A percentile compares a stretch with the other conserved stretches of the same genome.
Evolutionary conservation across 1,284 basidiomycete species (phyloP).

Genomic region (Tylopilus sp.): DNA sequence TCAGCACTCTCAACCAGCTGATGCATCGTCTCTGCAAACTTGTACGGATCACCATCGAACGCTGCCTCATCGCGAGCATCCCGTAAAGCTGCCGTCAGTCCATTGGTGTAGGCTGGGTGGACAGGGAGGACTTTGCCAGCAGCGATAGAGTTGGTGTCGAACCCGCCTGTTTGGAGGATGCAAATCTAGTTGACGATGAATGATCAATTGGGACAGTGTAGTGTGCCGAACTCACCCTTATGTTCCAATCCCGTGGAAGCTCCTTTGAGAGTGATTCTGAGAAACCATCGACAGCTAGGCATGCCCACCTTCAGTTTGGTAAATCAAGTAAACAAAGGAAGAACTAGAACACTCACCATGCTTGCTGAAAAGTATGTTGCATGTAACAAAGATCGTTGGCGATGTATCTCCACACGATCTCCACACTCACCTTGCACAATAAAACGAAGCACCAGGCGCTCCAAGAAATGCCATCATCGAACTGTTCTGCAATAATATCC

Average conservation of each 20-base stretch:
- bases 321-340: too few species aligned
- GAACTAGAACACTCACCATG: constrained; percentile 17
- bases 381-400: neutral
- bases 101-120: constrained; percentile 15
- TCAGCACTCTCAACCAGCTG: constrained; percentile 2
- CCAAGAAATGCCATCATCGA: constrained; percentile 11
- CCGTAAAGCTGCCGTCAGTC: neutral
- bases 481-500: constrained; percentile 18
- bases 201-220: neutral
- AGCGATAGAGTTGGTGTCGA: constrained; percentile 10
- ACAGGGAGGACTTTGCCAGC: neutral
- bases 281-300: constrained; percentile 19
- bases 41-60: constrained; percentile 17
- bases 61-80: neutral
- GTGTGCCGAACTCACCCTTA: constrained; percentile 5
- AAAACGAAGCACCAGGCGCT: constrained; percentile 8
- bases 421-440: constrained; percentile 10
- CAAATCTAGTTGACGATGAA: neutral
- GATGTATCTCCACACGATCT: neutral
- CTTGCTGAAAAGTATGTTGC: constrained; percentile 3
- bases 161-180: constrained; percentile 20
- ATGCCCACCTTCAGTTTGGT: too few species aligned
- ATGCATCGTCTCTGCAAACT: constrained; percentile 16
- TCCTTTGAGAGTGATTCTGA: constrained; percentile 17
- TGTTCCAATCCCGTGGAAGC: constrained; percentile 18